Evolutionary conservation across 208 protist species (phyloP), one percentile per base, ranked within the genome.

Genomic region (Wallacemonas sp.): DNA sequence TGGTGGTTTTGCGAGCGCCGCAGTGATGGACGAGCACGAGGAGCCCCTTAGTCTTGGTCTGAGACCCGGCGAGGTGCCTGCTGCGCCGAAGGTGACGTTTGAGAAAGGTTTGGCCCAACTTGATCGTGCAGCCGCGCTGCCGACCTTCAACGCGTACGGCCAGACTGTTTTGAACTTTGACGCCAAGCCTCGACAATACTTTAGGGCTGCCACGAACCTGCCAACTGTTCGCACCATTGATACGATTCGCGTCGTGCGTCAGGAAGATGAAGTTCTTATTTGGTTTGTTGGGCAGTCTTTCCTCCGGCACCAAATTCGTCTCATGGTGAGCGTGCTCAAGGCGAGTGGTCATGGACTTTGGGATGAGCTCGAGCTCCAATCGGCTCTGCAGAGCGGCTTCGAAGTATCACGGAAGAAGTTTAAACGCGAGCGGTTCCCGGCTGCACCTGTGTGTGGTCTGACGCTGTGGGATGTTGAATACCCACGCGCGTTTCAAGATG

Each of bases 391-490:
- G 41, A 80, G 60, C 33, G 84, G 86, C 1, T 93, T 96, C 61
- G 84, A 90, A 47, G 68, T 76, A 31, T 95, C 89, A 36, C 82
- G 85, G n/a, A 82, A 79, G 64, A 77, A 79, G 30, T 90, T 90
- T 42, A 58, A 73, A 58, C 82, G 85, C 0, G 83, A 91, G 64
- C 72, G 87, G 27, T 75, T 93, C 24, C 82, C 90, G 1, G 60
- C 87, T 3, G 90, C 90, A 0, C 90, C 90, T 22, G 85, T 80
- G 17, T 76, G 92, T 65, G 90, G 90, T 0, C 73, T 96, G 19
- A 94, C 90, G 5, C 68, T 96, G 31, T 96, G 90, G 88, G 90
- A 96, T 54, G 84, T 96, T 21, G 80, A 91, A 60, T 96, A 94
- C 69, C 84, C 84, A 1, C 31, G 27, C 30, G 68, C 90, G 69